Conservation (phyloP, 108 stramenopile genomes). For the Schizochytrium sp. region DNA sequence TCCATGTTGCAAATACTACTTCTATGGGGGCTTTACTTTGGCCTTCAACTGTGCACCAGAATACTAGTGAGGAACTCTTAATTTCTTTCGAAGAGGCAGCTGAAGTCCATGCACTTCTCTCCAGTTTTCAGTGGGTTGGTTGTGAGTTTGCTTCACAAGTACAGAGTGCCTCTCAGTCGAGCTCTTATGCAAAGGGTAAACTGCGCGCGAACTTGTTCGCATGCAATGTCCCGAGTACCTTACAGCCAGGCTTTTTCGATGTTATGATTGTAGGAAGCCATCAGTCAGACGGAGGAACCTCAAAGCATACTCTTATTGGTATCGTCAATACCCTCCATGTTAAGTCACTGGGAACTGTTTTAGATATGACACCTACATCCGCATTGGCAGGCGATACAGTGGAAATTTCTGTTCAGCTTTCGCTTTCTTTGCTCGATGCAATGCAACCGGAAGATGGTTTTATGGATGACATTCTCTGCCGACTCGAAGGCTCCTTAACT, state of each 20-base stretch:
- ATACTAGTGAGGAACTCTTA: neutral
- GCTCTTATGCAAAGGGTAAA: neutral
- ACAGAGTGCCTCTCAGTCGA: neutral
- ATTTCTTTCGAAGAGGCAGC: neutral
- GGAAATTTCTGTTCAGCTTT: neutral
- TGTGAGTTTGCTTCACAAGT: neutral
- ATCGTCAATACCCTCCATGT: neutral
- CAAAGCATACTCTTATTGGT: neutral
- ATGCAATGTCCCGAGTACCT: neutral
- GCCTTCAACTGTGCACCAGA: neutral
- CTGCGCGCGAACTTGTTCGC: neutral
- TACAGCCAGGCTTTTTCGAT: neutral
- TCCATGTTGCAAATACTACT: neutral
- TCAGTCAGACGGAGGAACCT: neutral
- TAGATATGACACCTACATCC: neutral
- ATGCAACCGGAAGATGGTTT: neutral
- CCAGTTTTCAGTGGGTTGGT: neutral
- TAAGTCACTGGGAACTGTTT: neutral
- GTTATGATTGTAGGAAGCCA: constrained; percentile 3
- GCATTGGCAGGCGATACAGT: constrained; percentile 6
- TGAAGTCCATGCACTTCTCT: neutral
- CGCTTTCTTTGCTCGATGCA: neutral
- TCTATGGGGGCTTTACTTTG: neutral
- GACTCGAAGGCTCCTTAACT: no score
- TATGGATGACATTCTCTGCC: no score